These are phyloP conservation scores for Choricystis sp. DNA, from an alignment of 139 green algal species.

Conservation along the genomic window DNA sequence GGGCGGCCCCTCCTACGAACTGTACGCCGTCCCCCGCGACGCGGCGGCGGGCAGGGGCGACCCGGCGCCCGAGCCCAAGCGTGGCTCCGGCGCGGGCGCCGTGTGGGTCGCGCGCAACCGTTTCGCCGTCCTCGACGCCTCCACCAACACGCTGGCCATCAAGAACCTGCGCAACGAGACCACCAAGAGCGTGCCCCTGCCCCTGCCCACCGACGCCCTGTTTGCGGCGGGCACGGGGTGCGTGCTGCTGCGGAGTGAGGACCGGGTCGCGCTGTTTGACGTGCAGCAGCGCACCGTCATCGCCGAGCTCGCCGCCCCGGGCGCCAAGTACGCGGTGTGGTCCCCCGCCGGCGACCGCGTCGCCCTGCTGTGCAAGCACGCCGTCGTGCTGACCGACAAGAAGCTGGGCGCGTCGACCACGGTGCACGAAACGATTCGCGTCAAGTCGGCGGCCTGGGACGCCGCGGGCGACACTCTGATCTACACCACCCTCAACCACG, in stretches of 20 bases:
- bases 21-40: conserved; percentile 88
- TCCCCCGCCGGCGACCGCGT: conserved; percentile 81
- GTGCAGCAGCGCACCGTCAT: conserved; percentile 82
- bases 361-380: conserved; percentile 92
- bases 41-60: conserved; percentile 33
- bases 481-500: conserved; percentile 99
- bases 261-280: conserved; percentile 91
- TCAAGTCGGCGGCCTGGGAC: conserved; percentile 92
- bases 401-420: conserved; percentile 71
- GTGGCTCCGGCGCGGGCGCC: conserved; percentile 56
- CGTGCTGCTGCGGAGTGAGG: conserved; percentile 84
- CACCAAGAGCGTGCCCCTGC: conserved; percentile 83
- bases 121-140: conserved; percentile 92
- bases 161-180: conserved; percentile 94
- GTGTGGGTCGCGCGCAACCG: conserved; percentile 98
- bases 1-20: conserved; percentile 86
- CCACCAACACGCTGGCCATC: conserved; percentile 66
- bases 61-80: conserved; percentile 54
- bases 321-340: conserved; percentile 98
- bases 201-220: conserved; percentile 66
- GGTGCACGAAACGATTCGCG: conserved; percentile 94
- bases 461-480: conserved; percentile 89
- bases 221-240: conserved; percentile 95
- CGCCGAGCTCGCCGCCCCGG: conserved; percentile 75
- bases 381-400: conserved; percentile 89